Evolutionary conservation across 23 red algal species (phyloP).

Genomic region (Gracilariopsis chorda): DNA sequence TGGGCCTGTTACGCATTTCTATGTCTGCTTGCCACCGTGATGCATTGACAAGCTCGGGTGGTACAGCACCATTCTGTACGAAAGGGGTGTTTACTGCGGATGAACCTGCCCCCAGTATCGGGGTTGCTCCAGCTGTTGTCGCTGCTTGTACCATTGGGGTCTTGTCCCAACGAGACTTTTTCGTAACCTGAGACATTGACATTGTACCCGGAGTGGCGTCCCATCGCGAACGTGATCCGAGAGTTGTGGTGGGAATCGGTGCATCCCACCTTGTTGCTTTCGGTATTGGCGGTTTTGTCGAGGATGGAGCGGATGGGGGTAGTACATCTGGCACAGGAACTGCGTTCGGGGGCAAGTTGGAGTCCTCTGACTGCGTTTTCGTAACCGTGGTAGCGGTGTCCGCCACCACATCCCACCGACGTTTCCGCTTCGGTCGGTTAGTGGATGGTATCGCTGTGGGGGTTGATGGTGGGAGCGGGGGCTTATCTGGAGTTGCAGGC

Average conservation of each 20-base stretch:
- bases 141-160: conserved; percentile 51
- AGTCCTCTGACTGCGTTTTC: neutral
- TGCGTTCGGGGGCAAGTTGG: neutral
- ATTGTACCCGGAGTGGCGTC: conserved; percentile 44
- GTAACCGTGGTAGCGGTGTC: conserved; percentile 1
- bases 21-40: conserved; percentile 58
- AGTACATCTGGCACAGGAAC: conserved; percentile 28
- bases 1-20: conserved; percentile 55
- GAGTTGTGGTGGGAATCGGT: neutral
- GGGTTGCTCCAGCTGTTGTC: neutral
- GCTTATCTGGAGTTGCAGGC: neutral
- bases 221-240: conserved; percentile 25
- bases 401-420: conserved; percentile 58
- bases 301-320: conserved; percentile 33
- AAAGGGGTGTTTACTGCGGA: conserved; percentile 42
- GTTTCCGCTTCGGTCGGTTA: neutral
- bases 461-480: neutral
- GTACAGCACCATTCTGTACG: neutral
- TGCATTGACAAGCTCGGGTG: conserved; percentile 42
- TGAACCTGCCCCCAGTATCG: conserved; percentile 14
- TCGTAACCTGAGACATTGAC: conserved; percentile 7
- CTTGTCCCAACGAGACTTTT: conserved; percentile 89
- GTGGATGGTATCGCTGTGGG: neutral
- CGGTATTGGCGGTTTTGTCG: neutral
- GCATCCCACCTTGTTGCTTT: conserved; percentile 25